Percentiles rank a stretch among this genome's conserved stretches.
phyloP scores from a whole-genome alignment of 2,329 filamentous ascomycete genomes.

The Juglanconis oblonga region DNA sequence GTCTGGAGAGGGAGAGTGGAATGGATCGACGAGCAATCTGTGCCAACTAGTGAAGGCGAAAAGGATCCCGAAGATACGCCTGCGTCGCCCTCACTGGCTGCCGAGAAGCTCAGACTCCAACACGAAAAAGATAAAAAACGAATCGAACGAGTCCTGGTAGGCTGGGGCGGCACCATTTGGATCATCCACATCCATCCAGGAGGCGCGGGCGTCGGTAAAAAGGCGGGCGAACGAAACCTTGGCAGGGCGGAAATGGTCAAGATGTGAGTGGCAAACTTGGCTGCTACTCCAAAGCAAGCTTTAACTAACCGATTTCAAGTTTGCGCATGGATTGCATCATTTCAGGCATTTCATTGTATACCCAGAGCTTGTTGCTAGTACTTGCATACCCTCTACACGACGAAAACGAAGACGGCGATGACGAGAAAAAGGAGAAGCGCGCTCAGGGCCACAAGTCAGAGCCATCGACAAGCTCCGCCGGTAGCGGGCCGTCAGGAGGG shows the following conservation, averaged over 20 bases:
- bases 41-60: constrained; percentile 69
- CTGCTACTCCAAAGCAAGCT: background rate
- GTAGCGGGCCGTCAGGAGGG: constrained; percentile 62
- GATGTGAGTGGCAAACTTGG: constrained; percentile 59
- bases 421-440: constrained; percentile 31
- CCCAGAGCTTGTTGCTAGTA: constrained; percentile 82
- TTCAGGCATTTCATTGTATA: constrained; percentile 95
- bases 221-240: constrained; percentile 66
- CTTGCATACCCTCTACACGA: constrained; percentile 84
- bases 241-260: constrained; percentile 88
- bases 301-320: constrained; percentile 43
- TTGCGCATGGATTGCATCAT: constrained; percentile 97
- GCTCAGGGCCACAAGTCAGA: constrained; percentile 39
- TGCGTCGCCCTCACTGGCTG: constrained; percentile 39
- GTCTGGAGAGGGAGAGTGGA: constrained; percentile 92
- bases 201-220: constrained; percentile 62
- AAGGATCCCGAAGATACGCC: constrained; percentile 30
- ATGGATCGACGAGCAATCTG: constrained; percentile 82
- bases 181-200: constrained; percentile 86
- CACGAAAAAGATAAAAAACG: constrained; percentile 43
- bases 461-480: constrained; percentile 44
- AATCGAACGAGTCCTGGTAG: constrained; percentile 80
- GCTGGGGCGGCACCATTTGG: constrained; percentile 97
- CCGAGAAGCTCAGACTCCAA: constrained; percentile 48
- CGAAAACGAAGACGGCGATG: constrained; percentile 57